These are phyloP conservation scores for Candida ficus DNA, from an alignment of 805 yeast genomes.

Conservation along the genomic window DNA sequence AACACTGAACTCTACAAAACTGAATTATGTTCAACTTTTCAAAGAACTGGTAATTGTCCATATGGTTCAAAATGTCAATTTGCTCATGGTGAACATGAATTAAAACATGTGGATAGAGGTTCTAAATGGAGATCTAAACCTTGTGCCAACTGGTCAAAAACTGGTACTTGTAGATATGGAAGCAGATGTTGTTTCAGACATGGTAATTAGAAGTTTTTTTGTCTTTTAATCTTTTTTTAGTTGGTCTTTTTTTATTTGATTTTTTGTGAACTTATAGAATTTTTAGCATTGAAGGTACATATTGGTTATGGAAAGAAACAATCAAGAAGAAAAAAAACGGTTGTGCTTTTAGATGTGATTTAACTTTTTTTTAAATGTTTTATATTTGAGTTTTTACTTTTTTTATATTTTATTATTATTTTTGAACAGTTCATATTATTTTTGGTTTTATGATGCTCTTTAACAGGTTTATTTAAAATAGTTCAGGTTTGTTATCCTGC, in stretches of 20 bases:
- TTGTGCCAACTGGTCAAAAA: slow-evolving; percentile 81
- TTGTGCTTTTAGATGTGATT: too few relatives aligned
- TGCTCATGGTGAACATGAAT: slow-evolving; percentile 82
- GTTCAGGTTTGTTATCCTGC: not conserved
- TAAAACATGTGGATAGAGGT: slow-evolving; percentile 66
- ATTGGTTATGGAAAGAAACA: too few relatives aligned
- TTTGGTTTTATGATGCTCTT: not conserved
- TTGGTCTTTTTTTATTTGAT: not conserved
- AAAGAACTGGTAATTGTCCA: slow-evolving; percentile 69
- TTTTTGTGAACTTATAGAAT: not conserved
- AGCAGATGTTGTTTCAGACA: slow-evolving; percentile 91
- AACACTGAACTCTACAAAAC: slow-evolving; percentile 81
- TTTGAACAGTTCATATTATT: not conserved
- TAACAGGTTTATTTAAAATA: slow-evolving; percentile 1
- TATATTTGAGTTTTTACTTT: too few relatives aligned
- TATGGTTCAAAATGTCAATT: slow-evolving; percentile 91
- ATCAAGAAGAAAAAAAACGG: too few relatives aligned
- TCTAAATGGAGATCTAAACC: slow-evolving; percentile 88
- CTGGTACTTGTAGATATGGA: slow-evolving; percentile 83
- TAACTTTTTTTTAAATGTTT: too few relatives aligned
- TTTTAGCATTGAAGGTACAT: not conserved
- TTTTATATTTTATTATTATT: not conserved
- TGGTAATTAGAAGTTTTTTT: slow-evolving; percentile 29
- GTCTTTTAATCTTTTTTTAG: not conserved
- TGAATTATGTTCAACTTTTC: slow-evolving; percentile 78